Percentiles rank a stretch among this genome's conserved stretches.
These are phyloP conservation scores for Babesia bigemina DNA, from an alignment of 169 alveolate genomes.

Conservation along the genomic window DNA sequence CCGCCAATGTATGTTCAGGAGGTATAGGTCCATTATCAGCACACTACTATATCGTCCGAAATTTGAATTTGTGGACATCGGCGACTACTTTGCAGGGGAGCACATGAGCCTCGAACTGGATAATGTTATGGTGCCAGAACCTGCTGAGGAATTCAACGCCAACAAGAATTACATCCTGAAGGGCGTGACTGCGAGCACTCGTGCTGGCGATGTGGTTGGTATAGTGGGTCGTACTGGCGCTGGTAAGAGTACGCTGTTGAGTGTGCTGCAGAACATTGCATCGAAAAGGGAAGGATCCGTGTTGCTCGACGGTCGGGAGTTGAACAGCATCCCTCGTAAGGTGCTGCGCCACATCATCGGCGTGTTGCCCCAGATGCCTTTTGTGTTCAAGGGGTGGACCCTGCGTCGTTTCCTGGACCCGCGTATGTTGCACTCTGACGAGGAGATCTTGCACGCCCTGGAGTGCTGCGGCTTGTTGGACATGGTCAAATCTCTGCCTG, in stretches of 20 bases:
- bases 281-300: constrained; percentile 46
- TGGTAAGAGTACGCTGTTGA: constrained; percentile 63
- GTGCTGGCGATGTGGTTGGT: constrained; percentile 48
- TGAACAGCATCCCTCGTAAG: constrained; percentile 42
- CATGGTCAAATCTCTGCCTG: constrained; percentile 32
- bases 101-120: constrained; percentile 13
- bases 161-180: constrained; percentile 10
- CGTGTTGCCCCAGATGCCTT: constrained; percentile 62
- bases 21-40: constrained; percentile 8
- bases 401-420: constrained; percentile 66
- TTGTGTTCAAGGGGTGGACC: constrained; percentile 65
- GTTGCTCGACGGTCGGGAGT: constrained; percentile 65
- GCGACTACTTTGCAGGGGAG: constrained; percentile 16
- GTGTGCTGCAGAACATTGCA: constrained; percentile 31
- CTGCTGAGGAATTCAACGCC: not conserved
- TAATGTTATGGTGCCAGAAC: constrained; percentile 8
- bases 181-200: constrained; percentile 29
- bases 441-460: constrained; percentile 38
- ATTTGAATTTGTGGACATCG: constrained; percentile 18
- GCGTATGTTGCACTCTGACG: constrained; percentile 50
- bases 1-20: constrained; percentile 22
- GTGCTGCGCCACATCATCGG: constrained; percentile 54
- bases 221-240: constrained; percentile 68
- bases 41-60: constrained; percentile 5
- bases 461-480: constrained; percentile 57